Evolutionary conservation across 768 basidiomycete species (phyloP), one percentile per base, ranked within the genome.

Genomic region (Suillus plorans): DNA sequence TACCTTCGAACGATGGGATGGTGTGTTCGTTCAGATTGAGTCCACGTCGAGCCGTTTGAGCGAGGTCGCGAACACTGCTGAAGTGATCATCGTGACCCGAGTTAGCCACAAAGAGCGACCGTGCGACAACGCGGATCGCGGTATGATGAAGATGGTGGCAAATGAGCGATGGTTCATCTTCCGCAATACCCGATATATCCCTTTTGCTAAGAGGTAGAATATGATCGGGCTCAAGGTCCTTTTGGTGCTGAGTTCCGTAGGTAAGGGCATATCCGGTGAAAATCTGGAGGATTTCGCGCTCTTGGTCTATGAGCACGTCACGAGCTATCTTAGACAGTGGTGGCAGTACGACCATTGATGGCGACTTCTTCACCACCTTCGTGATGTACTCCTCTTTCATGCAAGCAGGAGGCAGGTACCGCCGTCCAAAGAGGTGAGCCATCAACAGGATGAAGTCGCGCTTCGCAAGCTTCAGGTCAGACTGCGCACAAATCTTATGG

Each of bases 361-460:
- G 82, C 25, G 82, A 87, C 47, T 77, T 81, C 65, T 74, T 74
- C 28, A 75, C 73, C 22, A 85, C 70, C 2, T 69, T 62, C 12
- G 71, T 70, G 12, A 80, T 64, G 45, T 81, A 78, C 22, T 77
- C 66, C 10, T 76, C 71, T 31, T 78, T 80, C 14, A 80, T 69
- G 55, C 81, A 84, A 6, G 82, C 76, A 13, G 71, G 70, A 0
- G 86, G 82, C 7, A 89, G 74, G 68, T 85, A 80, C 12, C 82
- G 80, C n/a, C 88, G 82, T 7, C 85, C 86, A 66, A 91, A 90
- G 14, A 91, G 80, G 72, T 89, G 84, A n/a, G 82, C 82, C 75
- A 91, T 78, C 5, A 90, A 72, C 8, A 83, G 64, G 61, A 91
- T 78, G 53, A 88, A 79, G 22, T 85, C 79, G 10, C 73, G 75